These are phyloP conservation scores for Lodderomyces oxycetoniae DNA, from an alignment of 1,139 yeast species.

Conservation along the genomic window DNA sequence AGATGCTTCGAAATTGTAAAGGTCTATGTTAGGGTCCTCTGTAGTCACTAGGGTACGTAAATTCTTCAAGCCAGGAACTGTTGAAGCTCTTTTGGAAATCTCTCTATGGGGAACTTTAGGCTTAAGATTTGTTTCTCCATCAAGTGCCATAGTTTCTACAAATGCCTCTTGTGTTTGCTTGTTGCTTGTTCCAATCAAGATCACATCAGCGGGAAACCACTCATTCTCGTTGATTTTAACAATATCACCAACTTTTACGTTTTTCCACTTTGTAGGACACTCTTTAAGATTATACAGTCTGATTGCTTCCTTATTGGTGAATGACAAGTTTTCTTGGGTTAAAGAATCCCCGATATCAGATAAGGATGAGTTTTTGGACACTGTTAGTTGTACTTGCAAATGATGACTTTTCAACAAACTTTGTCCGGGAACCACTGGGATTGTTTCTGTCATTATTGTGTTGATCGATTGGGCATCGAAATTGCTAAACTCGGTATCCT, in stretches of 20 bases:
- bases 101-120: conserved; percentile 65
- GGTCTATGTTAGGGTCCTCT: conserved; percentile 88
- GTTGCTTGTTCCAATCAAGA: conserved; percentile 60
- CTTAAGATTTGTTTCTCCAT: conserved; percentile 93
- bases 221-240: conserved; percentile 71
- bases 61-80: conserved; percentile 48
- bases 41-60: conserved; percentile 54
- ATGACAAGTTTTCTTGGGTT: conserved; percentile 7
- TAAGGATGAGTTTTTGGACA: conserved; percentile 12
- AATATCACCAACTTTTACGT: conserved; percentile 80
- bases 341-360: conserved; percentile 12
- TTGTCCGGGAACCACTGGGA: conserved; percentile 13
- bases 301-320: conserved; percentile 27
- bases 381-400: conserved; percentile 4
- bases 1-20: conserved; percentile 85
- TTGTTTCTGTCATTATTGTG: conserved; percentile 37
- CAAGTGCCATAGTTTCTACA: conserved; percentile 94
- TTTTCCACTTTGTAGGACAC: conserved; percentile 57
- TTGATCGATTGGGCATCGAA: conserved; percentile 37
- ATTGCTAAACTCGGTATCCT: conserved; percentile 23
- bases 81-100: conserved; percentile 44
- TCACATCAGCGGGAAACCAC: conserved; percentile 89
- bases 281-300: conserved; percentile 31
- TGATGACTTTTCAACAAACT: not conserved
- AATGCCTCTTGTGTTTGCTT: conserved; percentile 69